phyloP scores from a whole-genome alignment of 768 basidiomycete species.

The Fomitopsis pulvina region DNA sequence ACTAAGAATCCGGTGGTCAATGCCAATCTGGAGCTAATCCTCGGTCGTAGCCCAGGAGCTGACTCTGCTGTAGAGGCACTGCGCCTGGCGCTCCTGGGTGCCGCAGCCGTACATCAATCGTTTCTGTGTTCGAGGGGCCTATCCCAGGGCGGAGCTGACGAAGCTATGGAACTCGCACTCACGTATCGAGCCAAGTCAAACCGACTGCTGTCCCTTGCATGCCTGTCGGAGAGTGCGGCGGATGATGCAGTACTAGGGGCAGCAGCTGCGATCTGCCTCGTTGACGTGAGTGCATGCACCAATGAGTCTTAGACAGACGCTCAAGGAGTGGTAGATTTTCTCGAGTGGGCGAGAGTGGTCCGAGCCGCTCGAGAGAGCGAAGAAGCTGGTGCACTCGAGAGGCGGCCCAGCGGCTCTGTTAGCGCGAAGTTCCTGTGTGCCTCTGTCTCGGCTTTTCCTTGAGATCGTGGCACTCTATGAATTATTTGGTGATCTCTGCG shows the following conservation, averaged over 20 bases:
- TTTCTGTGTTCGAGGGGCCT: conserved; percentile 32
- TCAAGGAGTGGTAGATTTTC: conserved; percentile 31
- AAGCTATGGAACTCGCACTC: conserved; percentile 30
- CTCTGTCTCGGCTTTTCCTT: conserved; percentile 29
- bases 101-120: conserved; percentile 37
- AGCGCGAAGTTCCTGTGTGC: conserved; percentile 28
- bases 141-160: conserved; percentile 15
- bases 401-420: conserved; percentile 34
- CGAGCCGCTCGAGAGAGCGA: conserved; percentile 32
- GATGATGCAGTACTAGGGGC: conserved; percentile 24
- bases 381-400: conserved; percentile 32
- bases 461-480: conserved; percentile 40
- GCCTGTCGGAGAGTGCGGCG: conserved; percentile 24
- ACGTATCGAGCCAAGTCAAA: conserved; percentile 29
- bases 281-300: conserved; percentile 28
- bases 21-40: conserved; percentile 34
- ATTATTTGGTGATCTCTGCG: conserved; percentile 26
- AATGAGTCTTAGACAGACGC: not conserved
- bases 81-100: conserved; percentile 31
- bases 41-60: conserved; percentile 31
- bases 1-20: conserved; percentile 35
- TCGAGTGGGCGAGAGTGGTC: conserved; percentile 33
- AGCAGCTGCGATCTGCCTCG: conserved; percentile 25
- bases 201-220: conserved; percentile 27
- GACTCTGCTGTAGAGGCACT: conserved; percentile 34